phyloP scores from a whole-genome alignment of 148 eudicot species.

The Persicaria maculosa region DNA sequence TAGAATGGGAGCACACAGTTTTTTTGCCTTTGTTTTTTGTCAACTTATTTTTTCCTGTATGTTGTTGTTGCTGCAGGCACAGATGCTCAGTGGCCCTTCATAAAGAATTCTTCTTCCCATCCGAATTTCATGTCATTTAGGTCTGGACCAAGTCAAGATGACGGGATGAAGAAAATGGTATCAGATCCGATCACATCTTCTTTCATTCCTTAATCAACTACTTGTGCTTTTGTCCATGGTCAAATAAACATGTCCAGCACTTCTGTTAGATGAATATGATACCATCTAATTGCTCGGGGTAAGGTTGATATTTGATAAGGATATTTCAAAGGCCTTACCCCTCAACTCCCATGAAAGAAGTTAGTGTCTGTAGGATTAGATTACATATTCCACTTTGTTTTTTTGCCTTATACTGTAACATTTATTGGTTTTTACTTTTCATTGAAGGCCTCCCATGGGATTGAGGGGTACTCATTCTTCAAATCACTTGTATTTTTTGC shows the following conservation, averaged over 20 bases:
- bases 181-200: background rate
- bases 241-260: background rate
- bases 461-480: constrained; percentile 1
- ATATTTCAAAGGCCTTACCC: background rate
- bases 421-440: background rate
- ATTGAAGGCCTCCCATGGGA: background rate
- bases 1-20: no score
- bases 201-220: background rate
- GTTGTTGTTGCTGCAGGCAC: no score
- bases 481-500: background rate
- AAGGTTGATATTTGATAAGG: no score
- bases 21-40: no score
- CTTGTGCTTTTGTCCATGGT: background rate
- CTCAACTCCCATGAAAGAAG: background rate
- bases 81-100: no score
- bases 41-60: no score
- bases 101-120: no score
- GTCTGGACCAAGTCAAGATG: no score
- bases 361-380: background rate
- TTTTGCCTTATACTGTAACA: background rate
- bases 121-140: no score
- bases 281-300: background rate
- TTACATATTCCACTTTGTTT: background rate
- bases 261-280: background rate
- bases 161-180: no score